Percentiles rank a stretch among this genome's conserved stretches.
These are phyloP conservation scores for Fusarium chuoi DNA, from an alignment of 2,329 filamentous ascomycete genomes.

Conservation along the genomic window DNA sequence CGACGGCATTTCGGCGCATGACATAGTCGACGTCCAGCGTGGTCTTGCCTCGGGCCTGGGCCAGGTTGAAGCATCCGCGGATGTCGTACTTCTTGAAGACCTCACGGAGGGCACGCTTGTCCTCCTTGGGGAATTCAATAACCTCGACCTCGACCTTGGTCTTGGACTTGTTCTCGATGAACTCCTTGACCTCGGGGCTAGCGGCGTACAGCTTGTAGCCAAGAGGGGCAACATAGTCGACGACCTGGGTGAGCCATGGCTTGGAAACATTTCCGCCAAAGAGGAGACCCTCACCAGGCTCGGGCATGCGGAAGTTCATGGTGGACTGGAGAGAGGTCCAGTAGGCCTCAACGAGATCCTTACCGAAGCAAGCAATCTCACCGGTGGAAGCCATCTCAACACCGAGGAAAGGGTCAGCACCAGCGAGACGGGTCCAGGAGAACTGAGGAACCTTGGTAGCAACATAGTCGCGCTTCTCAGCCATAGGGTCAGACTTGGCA, in stretches of 20 bases:
- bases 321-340: slow-evolving; percentile 96
- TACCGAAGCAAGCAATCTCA: slow-evolving; percentile 99
- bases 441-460: slow-evolving; percentile 99
- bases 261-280: slow-evolving; percentile 86
- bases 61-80: slow-evolving; percentile 94
- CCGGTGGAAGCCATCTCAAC: slow-evolving; percentile 98
- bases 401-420: slow-evolving; percentile 95
- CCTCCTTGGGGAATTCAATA: slow-evolving; percentile 95
- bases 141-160: slow-evolving; percentile 79
- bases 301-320: slow-evolving; percentile 99
- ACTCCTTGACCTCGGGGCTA: slow-evolving; percentile 80
- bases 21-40: slow-evolving; percentile 95
- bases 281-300: slow-evolving; percentile 93
- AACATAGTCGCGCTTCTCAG: slow-evolving; percentile 86
- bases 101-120: slow-evolving; percentile 93
- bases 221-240: slow-evolving; percentile 87
- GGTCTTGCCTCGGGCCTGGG: slow-evolving; percentile 83
- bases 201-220: slow-evolving; percentile 96
- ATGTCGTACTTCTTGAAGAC: slow-evolving; percentile 98
- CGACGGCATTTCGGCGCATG: slow-evolving; percentile 97
- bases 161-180: slow-evolving; percentile 79
- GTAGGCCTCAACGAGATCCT: slow-evolving; percentile 95
- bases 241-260: slow-evolving; percentile 78
- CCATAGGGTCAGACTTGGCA: slow-evolving; percentile 88
- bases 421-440: slow-evolving; percentile 97